A percentile compares a stretch with the other conserved stretches of the same genome.
Evolutionary conservation across 192 early-diverging fungal species (phyloP).

Genomic region (Funneliformis geosporum): DNA sequence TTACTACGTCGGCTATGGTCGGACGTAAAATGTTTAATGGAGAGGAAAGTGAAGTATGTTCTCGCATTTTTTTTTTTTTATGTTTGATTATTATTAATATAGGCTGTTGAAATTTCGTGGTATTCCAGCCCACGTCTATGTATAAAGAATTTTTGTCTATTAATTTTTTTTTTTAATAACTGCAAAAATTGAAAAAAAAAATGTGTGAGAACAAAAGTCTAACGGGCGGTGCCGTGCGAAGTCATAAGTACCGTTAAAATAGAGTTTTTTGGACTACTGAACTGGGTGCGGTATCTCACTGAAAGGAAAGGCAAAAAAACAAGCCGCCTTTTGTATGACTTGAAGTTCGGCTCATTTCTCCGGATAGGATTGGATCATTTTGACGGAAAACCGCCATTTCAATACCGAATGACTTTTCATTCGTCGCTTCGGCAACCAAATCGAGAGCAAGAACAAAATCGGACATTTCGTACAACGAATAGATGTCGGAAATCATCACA

Average conservation of each 20-base stretch:
- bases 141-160: slow-evolving; percentile 8
- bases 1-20: slow-evolving; percentile 27
- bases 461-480: neutral
- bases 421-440: neutral
- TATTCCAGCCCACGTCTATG: slow-evolving; percentile 28
- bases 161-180: slow-evolving; percentile 17
- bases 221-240: slow-evolving; percentile 27
- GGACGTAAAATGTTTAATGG: slow-evolving; percentile 15
- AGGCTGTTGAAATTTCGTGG: neutral
- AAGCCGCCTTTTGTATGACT: slow-evolving; percentile 18
- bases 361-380: slow-evolving; percentile 28
- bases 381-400: neutral
- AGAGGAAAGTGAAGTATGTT: neutral
- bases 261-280: neutral
- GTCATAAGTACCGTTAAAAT: neutral
- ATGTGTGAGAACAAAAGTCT: slow-evolving; percentile 20
- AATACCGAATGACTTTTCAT: neutral
- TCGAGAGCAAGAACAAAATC: neutral
- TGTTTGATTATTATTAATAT: neutral
- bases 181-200: slow-evolving; percentile 13
- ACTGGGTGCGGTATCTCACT: neutral
- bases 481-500: neutral
- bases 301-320: neutral
- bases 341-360: slow-evolving; percentile 28
- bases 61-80: slow-evolving; percentile 23